A percentile compares a stretch with the other conserved stretches of the same genome.
Evolutionary conservation across 768 basidiomycete genomes (phyloP).

Genomic region (Boletus tomentosulus): DNA sequence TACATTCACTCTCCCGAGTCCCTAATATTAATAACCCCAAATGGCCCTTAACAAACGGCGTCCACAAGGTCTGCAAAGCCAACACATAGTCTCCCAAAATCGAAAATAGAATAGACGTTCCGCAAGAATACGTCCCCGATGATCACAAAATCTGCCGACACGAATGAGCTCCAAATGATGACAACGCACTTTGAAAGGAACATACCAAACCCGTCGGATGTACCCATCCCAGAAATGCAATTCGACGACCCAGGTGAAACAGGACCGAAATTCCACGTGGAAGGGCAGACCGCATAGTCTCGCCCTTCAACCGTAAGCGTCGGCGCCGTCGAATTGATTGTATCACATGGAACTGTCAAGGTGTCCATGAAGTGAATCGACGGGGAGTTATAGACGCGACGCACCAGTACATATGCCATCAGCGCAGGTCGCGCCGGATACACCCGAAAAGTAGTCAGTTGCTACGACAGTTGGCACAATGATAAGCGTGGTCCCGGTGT

Average conservation of each 20-base stretch:
- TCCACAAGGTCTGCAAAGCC: constrained; percentile 31
- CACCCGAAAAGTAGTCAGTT: constrained; percentile 17
- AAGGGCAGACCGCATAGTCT: constrained; percentile 29
- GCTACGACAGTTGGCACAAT: constrained; percentile 17
- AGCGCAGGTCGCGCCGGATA: constrained; percentile 17
- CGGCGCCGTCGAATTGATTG: constrained; percentile 17
- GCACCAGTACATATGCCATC: constrained; percentile 32
- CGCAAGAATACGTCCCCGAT: constrained; percentile 28
- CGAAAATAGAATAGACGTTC: constrained; percentile 23
- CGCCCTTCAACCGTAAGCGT: constrained; percentile 33
- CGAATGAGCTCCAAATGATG: not conserved
- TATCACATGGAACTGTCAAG: constrained; percentile 15
- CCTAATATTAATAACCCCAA: not conserved
- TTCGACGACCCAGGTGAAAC: constrained; percentile 8
- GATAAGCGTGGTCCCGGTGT: constrained; percentile 29
- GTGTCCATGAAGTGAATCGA: not conserved
- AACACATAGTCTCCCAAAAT: constrained; percentile 30
- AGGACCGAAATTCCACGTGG: constrained; percentile 39
- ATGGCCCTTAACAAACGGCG: not conserved
- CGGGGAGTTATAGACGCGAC: not conserved
- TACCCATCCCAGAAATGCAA: constrained; percentile 31
- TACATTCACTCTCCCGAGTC: not conserved
- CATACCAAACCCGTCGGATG: constrained; percentile 6
- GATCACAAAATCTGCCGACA: constrained; percentile 15
- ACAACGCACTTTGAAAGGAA: not conserved